phyloP scores from a whole-genome alignment of 2,329 filamentous ascomycete species.

The Ceratocystis destructans region DNA sequence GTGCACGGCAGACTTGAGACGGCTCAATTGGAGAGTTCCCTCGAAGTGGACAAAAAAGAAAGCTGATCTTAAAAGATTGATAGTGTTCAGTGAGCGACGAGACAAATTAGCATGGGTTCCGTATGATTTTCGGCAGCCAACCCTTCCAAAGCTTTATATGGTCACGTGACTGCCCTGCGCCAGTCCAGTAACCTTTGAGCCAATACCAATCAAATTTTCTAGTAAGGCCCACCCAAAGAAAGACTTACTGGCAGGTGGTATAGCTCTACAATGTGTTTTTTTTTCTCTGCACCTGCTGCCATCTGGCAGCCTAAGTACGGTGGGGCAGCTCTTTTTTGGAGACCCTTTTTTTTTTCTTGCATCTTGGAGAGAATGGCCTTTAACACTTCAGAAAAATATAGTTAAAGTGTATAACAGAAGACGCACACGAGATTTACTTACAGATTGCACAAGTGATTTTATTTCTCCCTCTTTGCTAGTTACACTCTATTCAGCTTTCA shows the following conservation, averaged over 20 bases:
- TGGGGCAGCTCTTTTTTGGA: slow-evolving; percentile 6
- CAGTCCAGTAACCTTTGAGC: slow-evolving; percentile 19
- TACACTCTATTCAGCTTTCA: neutral
- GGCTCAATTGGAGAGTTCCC: slow-evolving; percentile 28
- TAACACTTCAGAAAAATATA: neutral
- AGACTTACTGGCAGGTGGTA: neutral
- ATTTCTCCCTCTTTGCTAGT: neutral
- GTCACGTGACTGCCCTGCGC: slow-evolving; percentile 13
- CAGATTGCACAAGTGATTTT: neutral
- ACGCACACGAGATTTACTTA: no score
- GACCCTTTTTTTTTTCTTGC: slow-evolving; percentile 7
- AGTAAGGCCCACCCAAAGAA: neutral
- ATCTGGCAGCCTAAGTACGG: neutral
- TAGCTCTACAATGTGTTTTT: no score
- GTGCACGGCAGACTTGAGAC: slow-evolving; percentile 10
- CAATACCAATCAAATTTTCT: slow-evolving; percentile 19
- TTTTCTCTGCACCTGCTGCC: neutral
- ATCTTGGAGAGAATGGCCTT: neutral
- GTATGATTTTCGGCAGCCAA: slow-evolving; percentile 19
- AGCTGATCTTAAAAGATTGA: slow-evolving; percentile 4
- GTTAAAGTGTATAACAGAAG: no score
- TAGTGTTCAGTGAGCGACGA: slow-evolving; percentile 1
- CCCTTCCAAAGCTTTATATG: slow-evolving; percentile 1
- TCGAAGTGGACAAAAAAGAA: slow-evolving; percentile 23
- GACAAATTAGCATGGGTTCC: slow-evolving; percentile 19